Base-by-base conservation (phyloP, 257 asterid genomes). In the Lantana camara region DNA sequence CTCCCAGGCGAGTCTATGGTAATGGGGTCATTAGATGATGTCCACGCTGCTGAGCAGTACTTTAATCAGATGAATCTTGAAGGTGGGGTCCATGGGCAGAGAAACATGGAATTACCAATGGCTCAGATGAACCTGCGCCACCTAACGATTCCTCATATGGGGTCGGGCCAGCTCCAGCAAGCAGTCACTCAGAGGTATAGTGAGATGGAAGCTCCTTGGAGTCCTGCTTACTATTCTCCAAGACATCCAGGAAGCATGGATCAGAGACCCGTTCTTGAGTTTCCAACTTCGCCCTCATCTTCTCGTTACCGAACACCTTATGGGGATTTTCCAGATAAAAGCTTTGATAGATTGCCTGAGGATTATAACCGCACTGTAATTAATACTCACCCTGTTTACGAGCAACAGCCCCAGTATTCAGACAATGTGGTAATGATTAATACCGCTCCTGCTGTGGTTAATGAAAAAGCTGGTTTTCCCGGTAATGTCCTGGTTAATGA, bases 201-300 rank as follows among this genome's bases (percentile, higher is more conserved):
- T 70, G 97, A 90, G 60, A 78, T 88, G 95, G 99, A 94, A 52
- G 85, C 97, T 68, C 95, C 97, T 1, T 94, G 97, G 99, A 94
- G 99, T 68, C 97, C 99, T 29, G 93, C 83, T 21, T 90, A 86
- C 71, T 88, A 88, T 72, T 94, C 99, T 30, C 99, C 97, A 1
- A 79, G 91, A 78, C 97, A 88, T 46, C 80, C 85, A 47, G 87
- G 78, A 27, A 67, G 30, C 59, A 79, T 73, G 9, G 96, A 91
- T 62, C 95, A 82, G 73, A 85, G 96, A 42, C 92, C 78, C 19
- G 60, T 75, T 71, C 63, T 68, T 19, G 99, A 93, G 41, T 75
- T 71, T 81, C 95, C 95, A n/a, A 77, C 86, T 57, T 94, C 99
- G 8, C 99, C 99, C 57, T 85, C 98, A 17, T 87, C 97, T 3